Base-by-base conservation (phyloP, 352 stramenopile species). In the Pythium periplocum region DNA sequence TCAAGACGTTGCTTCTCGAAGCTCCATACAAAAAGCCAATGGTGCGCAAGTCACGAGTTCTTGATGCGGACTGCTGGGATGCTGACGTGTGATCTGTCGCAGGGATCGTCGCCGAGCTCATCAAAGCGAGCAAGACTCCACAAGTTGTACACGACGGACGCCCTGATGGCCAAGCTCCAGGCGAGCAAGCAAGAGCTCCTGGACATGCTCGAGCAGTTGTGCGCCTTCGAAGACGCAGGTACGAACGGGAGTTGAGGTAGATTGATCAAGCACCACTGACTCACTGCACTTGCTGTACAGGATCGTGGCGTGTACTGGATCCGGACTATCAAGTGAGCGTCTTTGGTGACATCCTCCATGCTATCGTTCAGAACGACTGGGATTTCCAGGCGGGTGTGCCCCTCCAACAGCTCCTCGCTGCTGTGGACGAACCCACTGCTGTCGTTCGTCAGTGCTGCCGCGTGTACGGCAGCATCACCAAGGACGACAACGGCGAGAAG, bases 311-410 rank as follows among this genome's bases (percentile, higher is more conserved):
- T 1, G 38, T 94, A 44, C 62, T 94, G 31, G 69, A 66, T 61
- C 61, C 69, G 0, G 51, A 48, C 39, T 94, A 91, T 39, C 66
- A 90, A 51, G 48, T 59, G 5, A 62, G 65, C 41, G 66, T 94
- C 26, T 87, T 94, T 42, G 65, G 69, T 4, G 75, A 91, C 12
- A 79, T 94, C 53, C 59, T 94, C n/a, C 75, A 92, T 57, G 51
- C 64, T 1, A 64, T 90, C 17, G 69, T 92, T 8, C 71, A 94
- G 55, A 71, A 87, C 12, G 81, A 94, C 43, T 84, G 69, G 68
- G 68, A 88, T 10, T 74, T 75, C 26, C 56, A 87, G 5, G 43
- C 42, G 3, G 75, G 75, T 3, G 53, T 90, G 1, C 44, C 63
- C 6, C 17, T 93, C 1, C 50, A 71, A 4, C 53, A 74, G 17